Base-by-base conservation (phyloP, 352 stramenopile species). In the Pythium phragmiticola region DNA sequence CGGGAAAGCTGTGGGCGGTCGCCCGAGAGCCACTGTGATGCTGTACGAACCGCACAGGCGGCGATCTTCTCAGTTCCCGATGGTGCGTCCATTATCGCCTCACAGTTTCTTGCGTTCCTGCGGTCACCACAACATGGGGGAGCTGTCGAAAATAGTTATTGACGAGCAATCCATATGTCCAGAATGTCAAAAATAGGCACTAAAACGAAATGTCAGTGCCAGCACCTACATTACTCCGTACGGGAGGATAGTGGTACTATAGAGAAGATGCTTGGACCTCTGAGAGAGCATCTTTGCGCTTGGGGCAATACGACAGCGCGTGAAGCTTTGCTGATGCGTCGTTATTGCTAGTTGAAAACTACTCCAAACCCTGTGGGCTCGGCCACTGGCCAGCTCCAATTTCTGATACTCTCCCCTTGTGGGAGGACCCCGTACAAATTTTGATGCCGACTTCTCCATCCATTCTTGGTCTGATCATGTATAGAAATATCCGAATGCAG, bases 281-380 rank as follows among this genome's bases (percentile, higher is more conserved):
- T 13, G 1, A 13, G 13, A 0, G 8, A 0, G 4, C 55, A 93
- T 95, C 87, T 95, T 95, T 95, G 87, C 85, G 87, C 87, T 94
- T 95, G 87, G 87, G 87, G 87, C 87, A 95, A 95, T 87, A 96
- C 87, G 87, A 94, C 88, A 87, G 87, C 83, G 84, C 87, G 85
- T 96, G 87, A 96, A 94, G 87, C 85, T 94, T 66, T 94, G 87
- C 87, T 94, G 87, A 96, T 93, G 84, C 85, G 87, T 96, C 87
- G 87, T 96, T 86, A 93, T 96, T 96, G 87, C 87, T 96, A 96
- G 85, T 96, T 96, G 87, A 94, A 96, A 96, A 96, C 87, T 96
- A 96, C 83, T 96, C 87, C 87, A 96, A 96, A 74, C 82, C 83
- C 75, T 73, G 87, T 96, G 85, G 78, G 80, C 83, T 89, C 80